Percentiles rank a stretch among this genome's conserved stretches.
These are phyloP conservation scores for Talaromyces islandicus DNA, from an alignment of 2,329 filamentous ascomycete species.

Conservation along the genomic window DNA sequence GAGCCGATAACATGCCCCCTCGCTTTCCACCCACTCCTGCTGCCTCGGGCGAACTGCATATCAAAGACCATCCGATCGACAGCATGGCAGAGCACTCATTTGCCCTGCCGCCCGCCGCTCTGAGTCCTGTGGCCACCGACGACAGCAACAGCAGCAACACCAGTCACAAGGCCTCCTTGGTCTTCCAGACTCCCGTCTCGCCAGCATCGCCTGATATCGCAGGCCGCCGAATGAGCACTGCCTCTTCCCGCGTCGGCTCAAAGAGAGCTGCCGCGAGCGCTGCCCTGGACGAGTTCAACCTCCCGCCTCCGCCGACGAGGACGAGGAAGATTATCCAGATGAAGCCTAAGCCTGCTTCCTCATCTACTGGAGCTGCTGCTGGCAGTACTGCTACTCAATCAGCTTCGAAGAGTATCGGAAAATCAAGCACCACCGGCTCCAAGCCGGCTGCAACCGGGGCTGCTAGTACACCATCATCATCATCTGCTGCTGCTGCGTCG, in stretches of 20 bases:
- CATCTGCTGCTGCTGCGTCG: not conserved
- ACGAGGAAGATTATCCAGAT: slow-evolving; percentile 97
- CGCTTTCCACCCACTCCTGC: slow-evolving; percentile 18
- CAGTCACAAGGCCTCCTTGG: slow-evolving; percentile 19
- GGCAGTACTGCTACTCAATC: slow-evolving; percentile 1
- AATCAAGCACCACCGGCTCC: not conserved
- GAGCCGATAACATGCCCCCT: slow-evolving; percentile 3
- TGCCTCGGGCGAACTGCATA: slow-evolving; percentile 33
- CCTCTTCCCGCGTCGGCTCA: slow-evolving; percentile 25
- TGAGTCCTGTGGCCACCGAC: slow-evolving; percentile 20
- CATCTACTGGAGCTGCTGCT: slow-evolving; percentile 27
- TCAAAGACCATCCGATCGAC: slow-evolving; percentile 24
- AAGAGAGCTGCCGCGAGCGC: slow-evolving; percentile 23
- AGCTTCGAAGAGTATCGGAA: slow-evolving; percentile 2
- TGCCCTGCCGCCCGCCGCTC: slow-evolving; percentile 30
- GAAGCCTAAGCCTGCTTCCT: slow-evolving; percentile 59
- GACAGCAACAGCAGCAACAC: not conserved
- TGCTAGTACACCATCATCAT: not conserved
- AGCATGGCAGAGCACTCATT: slow-evolving; percentile 27
- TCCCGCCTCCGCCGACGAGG: slow-evolving; percentile 87
- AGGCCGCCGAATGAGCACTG: slow-evolving; percentile 18
- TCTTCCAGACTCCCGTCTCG: slow-evolving; percentile 24
- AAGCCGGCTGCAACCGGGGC: not conserved
- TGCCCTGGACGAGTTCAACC: slow-evolving; percentile 55
- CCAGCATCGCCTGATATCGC: slow-evolving; percentile 27